Conservation (phyloP, 2,329 filamentous ascomycete species). For the Escovopsis sp. region DNA sequence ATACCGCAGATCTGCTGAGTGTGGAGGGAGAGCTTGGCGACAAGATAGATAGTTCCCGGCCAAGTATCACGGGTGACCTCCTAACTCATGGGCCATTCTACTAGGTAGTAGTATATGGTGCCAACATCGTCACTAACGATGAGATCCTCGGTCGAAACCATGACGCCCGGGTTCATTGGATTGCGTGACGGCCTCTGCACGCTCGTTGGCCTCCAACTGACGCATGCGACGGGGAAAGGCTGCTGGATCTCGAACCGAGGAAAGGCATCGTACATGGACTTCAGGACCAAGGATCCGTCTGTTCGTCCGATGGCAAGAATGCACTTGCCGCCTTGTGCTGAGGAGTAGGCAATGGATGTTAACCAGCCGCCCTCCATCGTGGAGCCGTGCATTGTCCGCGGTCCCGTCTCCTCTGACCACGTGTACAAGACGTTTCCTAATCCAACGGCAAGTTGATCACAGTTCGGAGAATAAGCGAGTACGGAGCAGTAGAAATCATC, state of each 20-base stretch:
- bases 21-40: conserved; percentile 66
- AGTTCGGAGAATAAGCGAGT: conserved; percentile 66
- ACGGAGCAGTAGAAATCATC: conserved; percentile 95
- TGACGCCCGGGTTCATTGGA: conserved; percentile 28
- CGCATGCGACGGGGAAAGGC: conserved; percentile 57
- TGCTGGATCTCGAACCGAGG: conserved; percentile 66
- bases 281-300: conserved; percentile 60
- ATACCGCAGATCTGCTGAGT: conserved; percentile 85
- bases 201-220: conserved; percentile 62
- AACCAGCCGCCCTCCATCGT: conserved; percentile 34
- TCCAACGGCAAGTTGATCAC: conserved; percentile 69
- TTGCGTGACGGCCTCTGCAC: conserved; percentile 38
- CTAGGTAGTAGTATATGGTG: conserved; percentile 70
- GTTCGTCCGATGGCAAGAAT: conserved; percentile 79
- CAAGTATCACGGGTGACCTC: conserved; percentile 52
- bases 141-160: conserved; percentile 64
- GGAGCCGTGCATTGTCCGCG: conserved; percentile 30
- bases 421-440: conserved; percentile 67
- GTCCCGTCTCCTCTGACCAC: conserved; percentile 68
- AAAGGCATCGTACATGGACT: conserved; percentile 57
- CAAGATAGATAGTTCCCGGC: conserved; percentile 62
- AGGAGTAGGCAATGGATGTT: conserved; percentile 85
- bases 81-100: conserved; percentile 65
- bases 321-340: conserved; percentile 53
- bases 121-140: conserved; percentile 76